A percentile compares a stretch with the other conserved stretches of the same genome.
Evolutionary conservation across 371 early-diverging fungal genomes (phyloP).

Genomic region (Apophysomyces elegans): DNA sequence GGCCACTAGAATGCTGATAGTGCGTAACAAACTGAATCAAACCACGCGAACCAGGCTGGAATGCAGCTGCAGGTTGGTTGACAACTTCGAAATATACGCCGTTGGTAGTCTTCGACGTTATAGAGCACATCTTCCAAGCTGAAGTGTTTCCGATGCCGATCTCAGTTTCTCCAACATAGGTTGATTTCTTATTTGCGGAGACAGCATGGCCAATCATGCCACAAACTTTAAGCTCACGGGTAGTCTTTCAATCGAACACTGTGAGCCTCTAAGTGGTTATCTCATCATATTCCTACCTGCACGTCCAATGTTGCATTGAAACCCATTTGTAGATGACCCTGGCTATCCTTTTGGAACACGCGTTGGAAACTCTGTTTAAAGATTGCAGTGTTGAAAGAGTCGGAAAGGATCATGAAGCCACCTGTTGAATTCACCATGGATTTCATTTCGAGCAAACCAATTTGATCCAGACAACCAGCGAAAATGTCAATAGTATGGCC

Average conservation of each 20-base stretch:
- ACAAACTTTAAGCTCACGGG: slow-evolving; percentile 93
- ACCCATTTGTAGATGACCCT: slow-evolving; percentile 91
- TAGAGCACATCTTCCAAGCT: slow-evolving; percentile 93
- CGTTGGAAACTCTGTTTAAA: slow-evolving; percentile 97
- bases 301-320: slow-evolving; percentile 99
- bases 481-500: slow-evolving; percentile 59
- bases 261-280: background rate
- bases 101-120: slow-evolving; percentile 86
- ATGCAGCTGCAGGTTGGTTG: slow-evolving; percentile 77
- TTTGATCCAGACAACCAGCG: slow-evolving; percentile 58
- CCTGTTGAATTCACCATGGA: slow-evolving; percentile 91
- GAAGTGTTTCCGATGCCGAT: slow-evolving; percentile 97
- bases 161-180: slow-evolving; percentile 96
- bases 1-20: slow-evolving; percentile 95
- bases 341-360: slow-evolving; percentile 88
- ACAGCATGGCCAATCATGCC: slow-evolving; percentile 96
- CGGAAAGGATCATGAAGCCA: slow-evolving; percentile 96
- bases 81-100: slow-evolving; percentile 97
- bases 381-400: slow-evolving; percentile 94
- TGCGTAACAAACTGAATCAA: slow-evolving; percentile 94
- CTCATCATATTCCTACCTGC: slow-evolving; percentile 48
- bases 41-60: slow-evolving; percentile 89
- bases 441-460: slow-evolving; percentile 97
- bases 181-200: slow-evolving; percentile 87
- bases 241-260: slow-evolving; percentile 61